Conservation (phyloP, 306 rosid species). For the Sphenostylis stenocarpa region DNA sequence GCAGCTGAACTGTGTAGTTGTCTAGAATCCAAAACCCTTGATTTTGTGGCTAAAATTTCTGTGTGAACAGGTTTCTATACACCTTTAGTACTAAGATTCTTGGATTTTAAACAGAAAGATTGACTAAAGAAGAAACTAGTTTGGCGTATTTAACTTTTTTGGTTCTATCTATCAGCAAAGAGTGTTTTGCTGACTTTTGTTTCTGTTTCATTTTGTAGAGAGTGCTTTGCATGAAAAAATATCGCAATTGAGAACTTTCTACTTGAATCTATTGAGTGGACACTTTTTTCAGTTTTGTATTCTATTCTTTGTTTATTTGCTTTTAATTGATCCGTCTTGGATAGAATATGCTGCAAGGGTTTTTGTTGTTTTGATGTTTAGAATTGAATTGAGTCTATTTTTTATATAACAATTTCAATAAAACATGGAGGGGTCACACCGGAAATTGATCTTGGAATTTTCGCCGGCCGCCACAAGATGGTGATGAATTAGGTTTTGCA, state of each 20-base stretch:
- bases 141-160: background rate
- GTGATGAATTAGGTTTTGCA: too few relatives aligned
- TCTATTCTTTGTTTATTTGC: background rate
- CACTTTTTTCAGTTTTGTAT: background rate
- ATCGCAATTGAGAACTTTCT: background rate
- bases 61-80: background rate
- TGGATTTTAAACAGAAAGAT: too few relatives aligned
- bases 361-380: slow-evolving; percentile 14
- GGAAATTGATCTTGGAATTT: too few relatives aligned
- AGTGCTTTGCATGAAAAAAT: background rate
- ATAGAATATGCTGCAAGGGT: background rate
- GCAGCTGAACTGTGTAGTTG: background rate
- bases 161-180: background rate
- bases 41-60: background rate
- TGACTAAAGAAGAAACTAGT: background rate
- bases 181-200: background rate
- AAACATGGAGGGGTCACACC: too few relatives aligned
- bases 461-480: too few relatives aligned
- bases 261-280: background rate
- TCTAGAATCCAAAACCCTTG: background rate
- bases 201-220: background rate
- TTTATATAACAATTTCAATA: too few relatives aligned
- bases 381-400: too few relatives aligned
- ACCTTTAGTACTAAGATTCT: background rate
- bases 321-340: background rate